A percentile compares a stretch with the other conserved stretches of the same genome.
These are phyloP conservation scores for Picochlorum sp. DNA, from an alignment of 139 green algal species.

Conservation along the genomic window DNA sequence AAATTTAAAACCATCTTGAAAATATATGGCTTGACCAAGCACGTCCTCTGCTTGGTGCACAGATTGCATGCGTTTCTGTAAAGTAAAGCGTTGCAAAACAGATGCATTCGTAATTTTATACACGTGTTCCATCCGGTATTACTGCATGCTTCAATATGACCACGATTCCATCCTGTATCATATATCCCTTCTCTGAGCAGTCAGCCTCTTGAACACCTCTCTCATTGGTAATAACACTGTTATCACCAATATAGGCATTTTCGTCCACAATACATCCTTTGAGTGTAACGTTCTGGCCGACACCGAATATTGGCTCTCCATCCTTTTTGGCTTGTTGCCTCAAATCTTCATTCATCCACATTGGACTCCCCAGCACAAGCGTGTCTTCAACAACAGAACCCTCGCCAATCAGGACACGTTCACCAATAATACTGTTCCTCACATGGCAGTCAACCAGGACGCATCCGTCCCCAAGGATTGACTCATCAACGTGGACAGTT, in stretches of 20 bases:
- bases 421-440: constrained; percentile 55
- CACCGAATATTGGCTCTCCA: constrained; percentile 37
- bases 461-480: constrained; percentile 22
- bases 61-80: background rate
- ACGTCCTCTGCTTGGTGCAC: background rate
- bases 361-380: constrained; percentile 66
- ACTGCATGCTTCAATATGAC: constrained; percentile 56
- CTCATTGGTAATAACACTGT: constrained; percentile 59
- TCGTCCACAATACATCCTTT: constrained; percentile 56
- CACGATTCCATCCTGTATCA: constrained; percentile 71
- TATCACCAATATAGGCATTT: constrained; percentile 56
- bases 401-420: constrained; percentile 41
- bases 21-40: background rate
- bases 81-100: background rate
- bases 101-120: constrained; percentile 34
- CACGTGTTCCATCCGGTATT: constrained; percentile 54
- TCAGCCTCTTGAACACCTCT: constrained; percentile 52
- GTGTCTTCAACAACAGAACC: constrained; percentile 49
- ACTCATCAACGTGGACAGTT: constrained; percentile 5
- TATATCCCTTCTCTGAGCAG: constrained; percentile 46
- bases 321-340: constrained; percentile 1
- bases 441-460: constrained; percentile 39
- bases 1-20: background rate
- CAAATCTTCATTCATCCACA: constrained; percentile 40
- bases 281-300: constrained; percentile 41